Evolutionary conservation across 495 filamentous ascomycete species (phyloP).

Genomic region (Annulohypoxylon stygium): DNA sequence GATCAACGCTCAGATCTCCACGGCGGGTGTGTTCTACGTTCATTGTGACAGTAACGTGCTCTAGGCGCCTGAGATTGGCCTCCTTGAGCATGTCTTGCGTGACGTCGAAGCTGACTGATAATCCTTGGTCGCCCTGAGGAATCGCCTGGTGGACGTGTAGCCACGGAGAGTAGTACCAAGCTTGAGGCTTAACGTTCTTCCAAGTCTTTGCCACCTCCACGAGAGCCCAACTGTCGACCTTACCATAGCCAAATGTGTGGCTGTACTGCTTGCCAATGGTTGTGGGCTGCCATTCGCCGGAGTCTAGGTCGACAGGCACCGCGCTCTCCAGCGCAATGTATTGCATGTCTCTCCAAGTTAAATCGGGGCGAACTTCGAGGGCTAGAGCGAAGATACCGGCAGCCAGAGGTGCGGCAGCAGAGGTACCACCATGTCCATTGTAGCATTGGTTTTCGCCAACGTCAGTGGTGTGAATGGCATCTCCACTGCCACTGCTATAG

Average conservation of each 20-base stretch:
- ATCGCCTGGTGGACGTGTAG: slow-evolving; percentile 87
- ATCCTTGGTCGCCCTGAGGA: slow-evolving; percentile 85
- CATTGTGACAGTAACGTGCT: slow-evolving; percentile 98
- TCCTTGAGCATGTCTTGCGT: slow-evolving; percentile 78
- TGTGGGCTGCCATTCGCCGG: slow-evolving; percentile 81
- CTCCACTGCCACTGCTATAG: slow-evolving; percentile 90
- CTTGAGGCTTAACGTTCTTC: slow-evolving; percentile 94
- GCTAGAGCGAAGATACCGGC: slow-evolving; percentile 95
- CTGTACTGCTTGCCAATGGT: slow-evolving; percentile 87
- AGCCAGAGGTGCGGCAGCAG: slow-evolving; percentile 91
- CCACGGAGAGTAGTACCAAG: slow-evolving; percentile 95
- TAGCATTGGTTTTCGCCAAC: slow-evolving; percentile 87
- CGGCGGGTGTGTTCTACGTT: slow-evolving; percentile 88
- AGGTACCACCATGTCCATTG: slow-evolving; percentile 89
- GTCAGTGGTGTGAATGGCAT: slow-evolving; percentile 96
- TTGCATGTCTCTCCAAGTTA: slow-evolving; percentile 95
- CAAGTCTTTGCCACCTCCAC: slow-evolving; percentile 89
- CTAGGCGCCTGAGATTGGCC: slow-evolving; percentile 86
- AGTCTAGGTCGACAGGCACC: slow-evolving; percentile 79
- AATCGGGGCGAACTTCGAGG: slow-evolving; percentile 83
- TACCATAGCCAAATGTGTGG: slow-evolving; percentile 95
- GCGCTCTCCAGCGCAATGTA: slow-evolving; percentile 89
- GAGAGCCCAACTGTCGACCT: slow-evolving; percentile 87
- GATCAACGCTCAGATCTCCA: slow-evolving; percentile 92
- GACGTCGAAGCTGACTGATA: slow-evolving; percentile 82